Base-by-base conservation (phyloP, 83 land plant species). In the Diphasiastrum complanatum region DNA sequence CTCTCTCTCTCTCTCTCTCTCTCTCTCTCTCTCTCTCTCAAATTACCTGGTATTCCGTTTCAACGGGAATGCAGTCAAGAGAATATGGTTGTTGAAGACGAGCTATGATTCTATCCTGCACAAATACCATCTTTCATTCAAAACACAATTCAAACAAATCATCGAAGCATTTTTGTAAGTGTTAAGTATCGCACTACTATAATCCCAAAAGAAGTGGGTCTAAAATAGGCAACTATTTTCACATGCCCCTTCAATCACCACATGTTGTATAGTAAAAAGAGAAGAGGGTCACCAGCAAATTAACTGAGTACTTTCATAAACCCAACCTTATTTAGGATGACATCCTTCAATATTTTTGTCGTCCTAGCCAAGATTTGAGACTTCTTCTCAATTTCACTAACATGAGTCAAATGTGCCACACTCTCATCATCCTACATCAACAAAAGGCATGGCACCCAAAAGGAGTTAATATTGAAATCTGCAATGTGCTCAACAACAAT, bases 31-130 rank as follows among this genome's bases (percentile, higher is more conserved):
- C n/a, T n/a, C n/a, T n/a, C n/a, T n/a, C n/a, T n/a, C n/a, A n/a
- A n/a, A n/a, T n/a, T 61, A 81, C 99, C 89, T 95, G 99, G 75
- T 72, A 95, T 66, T 95, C 97, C 45, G 99, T 95, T 61, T 95
- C 99, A 22, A 95, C 93, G 27, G 96, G 99, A 76, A 95, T 87
- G 75, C 99, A 95, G 65, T 95, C 99, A 27, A 89, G 61, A 24
- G 97, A 90, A 70, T 95, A 95, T 23, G 99, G 99, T 61, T 95
- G 99, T 53, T 95, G 99, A 20, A 95, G 82, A 31, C 99, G 86
- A 56, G 99, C 99, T 56, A 95, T 95, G 29, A 95, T 89, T 19
- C 99, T 81, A 50, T 95, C 99, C 99, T 95, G 81, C 37, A 60
- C 64, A 61, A 47, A 52, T 29, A 51, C 22, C 26, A 26, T n/a